phyloP scores from a whole-genome alignment of 2,329 filamentous ascomycete species.

The Ustilaginoidea virens region DNA sequence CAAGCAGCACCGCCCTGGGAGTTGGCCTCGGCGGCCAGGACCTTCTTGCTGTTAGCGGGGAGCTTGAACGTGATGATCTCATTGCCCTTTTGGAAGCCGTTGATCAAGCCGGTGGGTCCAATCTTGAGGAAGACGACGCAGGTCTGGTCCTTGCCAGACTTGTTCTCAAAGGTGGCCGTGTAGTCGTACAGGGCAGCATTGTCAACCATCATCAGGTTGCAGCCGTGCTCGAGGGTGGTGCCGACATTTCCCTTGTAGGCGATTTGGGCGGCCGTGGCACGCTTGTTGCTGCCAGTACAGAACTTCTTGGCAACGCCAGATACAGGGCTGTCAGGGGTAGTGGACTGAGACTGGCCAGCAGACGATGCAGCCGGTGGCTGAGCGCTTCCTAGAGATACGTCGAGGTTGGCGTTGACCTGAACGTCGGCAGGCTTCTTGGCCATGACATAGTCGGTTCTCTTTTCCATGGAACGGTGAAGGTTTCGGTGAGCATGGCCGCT shows the following conservation, averaged over 20 bases:
- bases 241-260: conserved; percentile 33
- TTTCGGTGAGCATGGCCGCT: conserved; percentile 21
- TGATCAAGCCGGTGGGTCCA: conserved; percentile 24
- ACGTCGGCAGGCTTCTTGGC: conserved; percentile 17
- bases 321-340: conserved; percentile 7
- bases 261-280: conserved; percentile 30
- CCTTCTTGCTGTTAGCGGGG: conserved; percentile 18
- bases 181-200: conserved; percentile 27
- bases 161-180: conserved; percentile 24
- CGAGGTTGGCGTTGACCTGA: conserved; percentile 1
- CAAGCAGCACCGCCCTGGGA: conserved; percentile 34
- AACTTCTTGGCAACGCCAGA: conserved; percentile 14
- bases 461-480: conserved; percentile 16
- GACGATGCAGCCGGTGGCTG: neutral
- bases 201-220: conserved; percentile 33
- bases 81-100: conserved; percentile 32
- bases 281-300: conserved; percentile 25
- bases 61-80: conserved; percentile 26
- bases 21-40: conserved; percentile 29
- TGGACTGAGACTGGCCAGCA: conserved; percentile 2
- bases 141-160: conserved; percentile 16
- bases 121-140: conserved; percentile 39
- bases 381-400: neutral
- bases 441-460: conserved; percentile 18
- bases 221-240: conserved; percentile 24